phyloP scores from a whole-genome alignment of 768 basidiomycete species.

The Mycena chlorophos region DNA sequence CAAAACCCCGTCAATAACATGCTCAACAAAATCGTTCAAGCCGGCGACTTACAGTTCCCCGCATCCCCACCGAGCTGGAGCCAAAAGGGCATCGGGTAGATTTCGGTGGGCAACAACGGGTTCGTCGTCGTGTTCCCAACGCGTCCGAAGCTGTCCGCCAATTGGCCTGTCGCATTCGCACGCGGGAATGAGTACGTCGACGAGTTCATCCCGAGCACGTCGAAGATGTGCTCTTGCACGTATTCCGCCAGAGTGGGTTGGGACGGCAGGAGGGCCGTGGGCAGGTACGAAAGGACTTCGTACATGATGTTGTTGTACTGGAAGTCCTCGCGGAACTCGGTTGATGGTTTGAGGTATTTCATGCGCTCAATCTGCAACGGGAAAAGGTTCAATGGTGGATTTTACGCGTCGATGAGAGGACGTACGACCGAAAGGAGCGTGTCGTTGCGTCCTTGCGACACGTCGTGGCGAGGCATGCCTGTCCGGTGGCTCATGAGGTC shows the following conservation, averaged over 20 bases:
- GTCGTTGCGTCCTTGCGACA: too few relatives aligned
- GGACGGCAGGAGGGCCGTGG: slow-evolving; percentile 15
- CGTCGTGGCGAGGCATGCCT: slow-evolving; percentile 23
- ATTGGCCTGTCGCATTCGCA: slow-evolving; percentile 6
- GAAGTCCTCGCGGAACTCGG: slow-evolving; percentile 3
- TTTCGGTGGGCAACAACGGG: slow-evolving; percentile 1
- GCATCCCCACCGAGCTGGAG: slow-evolving; percentile 1
- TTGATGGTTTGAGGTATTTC: not conserved
- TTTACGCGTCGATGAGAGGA: too few relatives aligned
- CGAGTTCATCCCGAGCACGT: slow-evolving; percentile 19
- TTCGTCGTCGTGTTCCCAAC: slow-evolving; percentile 15
- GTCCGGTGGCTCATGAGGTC: slow-evolving; percentile 32
- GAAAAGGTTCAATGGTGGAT: too few relatives aligned
- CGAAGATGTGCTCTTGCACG: slow-evolving; percentile 18
- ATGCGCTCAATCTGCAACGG: not conserved
- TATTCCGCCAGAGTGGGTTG: slow-evolving; percentile 20
- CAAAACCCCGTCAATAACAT: not conserved
- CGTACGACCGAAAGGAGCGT: too few relatives aligned
- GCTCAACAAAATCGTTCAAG: not conserved
- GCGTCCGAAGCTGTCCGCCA: slow-evolving; percentile 17
- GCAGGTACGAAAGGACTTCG: slow-evolving; percentile 27
- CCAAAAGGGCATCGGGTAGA: slow-evolving; percentile 12
- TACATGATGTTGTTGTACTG: slow-evolving; percentile 33
- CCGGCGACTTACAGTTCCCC: slow-evolving; percentile 1
- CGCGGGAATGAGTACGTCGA: slow-evolving; percentile 19